Conservation (phyloP, 176 grass and related monocot genomes). For the Dactylis glomerata region DNA sequence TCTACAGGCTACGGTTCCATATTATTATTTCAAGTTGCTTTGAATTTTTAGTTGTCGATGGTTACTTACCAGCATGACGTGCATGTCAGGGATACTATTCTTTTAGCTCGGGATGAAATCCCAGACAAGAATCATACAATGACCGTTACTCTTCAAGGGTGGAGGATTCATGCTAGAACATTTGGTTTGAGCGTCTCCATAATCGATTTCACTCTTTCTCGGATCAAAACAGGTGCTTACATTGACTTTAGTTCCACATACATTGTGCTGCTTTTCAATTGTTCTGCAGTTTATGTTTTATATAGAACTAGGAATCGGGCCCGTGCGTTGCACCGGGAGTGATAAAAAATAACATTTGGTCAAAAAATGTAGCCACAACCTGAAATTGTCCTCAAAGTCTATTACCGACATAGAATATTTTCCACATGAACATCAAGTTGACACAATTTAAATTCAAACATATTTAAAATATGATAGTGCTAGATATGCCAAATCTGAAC, state of each 20-base stretch:
- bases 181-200: slow-evolving; percentile 76
- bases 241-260: not conserved
- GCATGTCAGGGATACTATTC: slow-evolving; percentile 78
- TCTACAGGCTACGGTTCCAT: not conserved
- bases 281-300: not conserved
- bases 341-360: no score
- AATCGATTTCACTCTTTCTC: slow-evolving; percentile 96
- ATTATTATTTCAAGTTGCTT: not conserved
- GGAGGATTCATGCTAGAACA: slow-evolving; percentile 45
- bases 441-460: no score
- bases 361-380: no score
- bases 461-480: no score
- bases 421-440: no score
- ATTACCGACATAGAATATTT: no score
- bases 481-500: no score
- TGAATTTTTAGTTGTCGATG: slow-evolving; percentile 17
- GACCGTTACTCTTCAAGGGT: slow-evolving; percentile 57
- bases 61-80: slow-evolving; percentile 26
- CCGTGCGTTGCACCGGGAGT: no score
- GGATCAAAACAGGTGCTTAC: slow-evolving; percentile 74
- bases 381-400: no score
- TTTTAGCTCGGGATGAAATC: slow-evolving; percentile 64
- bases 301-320: no score
- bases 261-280: not conserved
- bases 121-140: slow-evolving; percentile 29